Conservation (phyloP, 2,329 filamentous ascomycete species). For the Alternaria sp. region DNA sequence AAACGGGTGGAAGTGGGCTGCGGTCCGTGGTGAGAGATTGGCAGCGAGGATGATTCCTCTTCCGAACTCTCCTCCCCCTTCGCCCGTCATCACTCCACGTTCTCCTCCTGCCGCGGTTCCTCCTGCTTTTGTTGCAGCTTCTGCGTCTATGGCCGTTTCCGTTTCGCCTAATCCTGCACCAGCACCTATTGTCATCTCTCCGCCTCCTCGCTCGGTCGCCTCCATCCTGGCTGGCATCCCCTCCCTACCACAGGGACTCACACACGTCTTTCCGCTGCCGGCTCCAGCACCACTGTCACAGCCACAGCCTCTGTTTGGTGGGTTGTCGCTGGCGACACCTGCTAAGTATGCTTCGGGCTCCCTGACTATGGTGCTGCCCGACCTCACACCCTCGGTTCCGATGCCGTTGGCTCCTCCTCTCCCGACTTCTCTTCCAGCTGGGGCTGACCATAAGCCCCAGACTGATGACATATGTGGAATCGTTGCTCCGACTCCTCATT, state of each 20-base stretch:
- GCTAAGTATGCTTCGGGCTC: neutral
- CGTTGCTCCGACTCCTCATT: neutral
- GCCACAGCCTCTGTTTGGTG: neutral
- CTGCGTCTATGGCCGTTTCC: neutral
- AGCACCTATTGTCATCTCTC: neutral
- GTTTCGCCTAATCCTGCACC: neutral
- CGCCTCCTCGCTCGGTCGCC: neutral
- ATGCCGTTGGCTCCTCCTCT: neutral
- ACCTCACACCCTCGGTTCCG: neutral
- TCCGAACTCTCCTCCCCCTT: neutral
- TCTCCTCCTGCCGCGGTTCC: neutral
- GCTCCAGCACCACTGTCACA: neutral
- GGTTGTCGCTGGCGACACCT: neutral
- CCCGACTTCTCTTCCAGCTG: neutral
- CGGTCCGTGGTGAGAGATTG: neutral
- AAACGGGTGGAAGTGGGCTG: slow-evolving; percentile 10
- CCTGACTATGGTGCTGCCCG: slow-evolving; percentile 9
- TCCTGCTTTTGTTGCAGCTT: neutral
- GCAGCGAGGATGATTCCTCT: neutral
- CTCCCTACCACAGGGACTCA: neutral
- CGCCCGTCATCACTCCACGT: neutral
- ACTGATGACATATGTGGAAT: neutral
- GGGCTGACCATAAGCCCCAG: slow-evolving; percentile 9
- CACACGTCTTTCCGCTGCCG: slow-evolving; percentile 1
- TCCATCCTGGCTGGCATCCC: slow-evolving; percentile 5